Evolutionary conservation across 495 filamentous ascomycete genomes (phyloP).

Genomic region (Aspergillus ostianus): DNA sequence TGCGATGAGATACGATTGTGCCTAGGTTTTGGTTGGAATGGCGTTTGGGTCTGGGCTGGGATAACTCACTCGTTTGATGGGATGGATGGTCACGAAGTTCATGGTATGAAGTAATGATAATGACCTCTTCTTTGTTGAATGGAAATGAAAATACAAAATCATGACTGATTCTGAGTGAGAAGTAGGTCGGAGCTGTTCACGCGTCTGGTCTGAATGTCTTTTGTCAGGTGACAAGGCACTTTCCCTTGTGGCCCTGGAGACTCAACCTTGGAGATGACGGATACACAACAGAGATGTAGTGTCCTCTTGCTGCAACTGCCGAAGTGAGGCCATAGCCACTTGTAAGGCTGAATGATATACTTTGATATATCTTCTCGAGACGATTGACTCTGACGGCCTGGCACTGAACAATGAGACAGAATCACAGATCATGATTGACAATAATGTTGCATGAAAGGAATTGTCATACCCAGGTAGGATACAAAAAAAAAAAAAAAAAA

Average conservation of each 20-base stretch:
- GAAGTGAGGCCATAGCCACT: background rate
- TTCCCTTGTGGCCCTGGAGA: background rate
- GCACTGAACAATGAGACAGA: background rate
- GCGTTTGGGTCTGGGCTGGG: background rate
- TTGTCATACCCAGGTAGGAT: background rate
- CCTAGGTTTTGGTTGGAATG: constrained; percentile 2
- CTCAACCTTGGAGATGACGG: background rate
- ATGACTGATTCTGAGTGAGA: background rate
- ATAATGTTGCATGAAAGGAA: background rate
- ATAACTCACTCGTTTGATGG: background rate
- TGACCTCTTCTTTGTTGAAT: background rate
- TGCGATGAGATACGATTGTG: constrained; percentile 1
- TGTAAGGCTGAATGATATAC: background rate
- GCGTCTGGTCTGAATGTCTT: background rate
- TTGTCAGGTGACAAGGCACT: background rate
- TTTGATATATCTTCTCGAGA: background rate
- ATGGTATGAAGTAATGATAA: background rate
- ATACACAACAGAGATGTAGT: background rate
- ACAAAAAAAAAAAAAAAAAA: background rate
- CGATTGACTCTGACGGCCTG: background rate
- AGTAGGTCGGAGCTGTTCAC: no score
- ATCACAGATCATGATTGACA: background rate
- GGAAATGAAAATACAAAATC: background rate
- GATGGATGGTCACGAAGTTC: background rate
- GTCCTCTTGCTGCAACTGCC: background rate